A percentile compares a stretch with the other conserved stretches of the same genome.
Conservation (phyloP, 805 yeast species). For the Candida jianshihensis region DNA sequence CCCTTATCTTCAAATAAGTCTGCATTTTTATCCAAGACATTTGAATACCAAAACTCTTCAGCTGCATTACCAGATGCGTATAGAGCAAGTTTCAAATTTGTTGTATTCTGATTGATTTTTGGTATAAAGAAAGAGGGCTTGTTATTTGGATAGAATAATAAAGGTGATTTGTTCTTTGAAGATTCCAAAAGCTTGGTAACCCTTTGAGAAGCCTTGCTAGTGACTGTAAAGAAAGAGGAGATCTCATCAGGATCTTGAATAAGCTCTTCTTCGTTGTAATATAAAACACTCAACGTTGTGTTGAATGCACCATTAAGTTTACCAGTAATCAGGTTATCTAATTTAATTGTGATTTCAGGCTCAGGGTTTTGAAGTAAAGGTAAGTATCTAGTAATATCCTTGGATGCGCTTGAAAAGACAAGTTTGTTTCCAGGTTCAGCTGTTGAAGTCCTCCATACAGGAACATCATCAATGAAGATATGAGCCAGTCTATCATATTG, state of each 20-base stretch:
- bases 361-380: slow-evolving; percentile 38
- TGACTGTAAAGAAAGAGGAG: slow-evolving; percentile 11
- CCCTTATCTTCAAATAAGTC: slow-evolving; percentile 33
- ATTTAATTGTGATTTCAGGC: slow-evolving; percentile 43
- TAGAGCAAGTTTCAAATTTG: slow-evolving; percentile 42
- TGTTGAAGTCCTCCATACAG: slow-evolving; percentile 81
- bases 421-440: slow-evolving; percentile 60
- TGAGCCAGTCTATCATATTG: slow-evolving; percentile 65
- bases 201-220: slow-evolving; percentile 15
- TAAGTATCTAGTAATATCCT: slow-evolving; percentile 57
- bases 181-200: slow-evolving; percentile 12
- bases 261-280: slow-evolving; percentile 30
- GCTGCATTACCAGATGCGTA: slow-evolving; percentile 69
- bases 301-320: slow-evolving; percentile 56
- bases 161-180: slow-evolving; percentile 32
- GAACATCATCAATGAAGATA: slow-evolving; percentile 52
- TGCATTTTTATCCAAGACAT: slow-evolving; percentile 42
- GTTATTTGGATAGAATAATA: slow-evolving; percentile 38
- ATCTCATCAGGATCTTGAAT: slow-evolving; percentile 9
- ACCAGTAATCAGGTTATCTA: slow-evolving; percentile 55
- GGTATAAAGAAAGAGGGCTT: slow-evolving; percentile 36
- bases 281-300: slow-evolving; percentile 43
- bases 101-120: slow-evolving; percentile 44
- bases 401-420: slow-evolving; percentile 43
- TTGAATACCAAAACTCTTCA: slow-evolving; percentile 82